A percentile compares a stretch with the other conserved stretches of the same genome.
Evolutionary conservation across 2,329 filamentous ascomycete genomes (phyloP).

Genomic region (Claviceps citrina): DNA sequence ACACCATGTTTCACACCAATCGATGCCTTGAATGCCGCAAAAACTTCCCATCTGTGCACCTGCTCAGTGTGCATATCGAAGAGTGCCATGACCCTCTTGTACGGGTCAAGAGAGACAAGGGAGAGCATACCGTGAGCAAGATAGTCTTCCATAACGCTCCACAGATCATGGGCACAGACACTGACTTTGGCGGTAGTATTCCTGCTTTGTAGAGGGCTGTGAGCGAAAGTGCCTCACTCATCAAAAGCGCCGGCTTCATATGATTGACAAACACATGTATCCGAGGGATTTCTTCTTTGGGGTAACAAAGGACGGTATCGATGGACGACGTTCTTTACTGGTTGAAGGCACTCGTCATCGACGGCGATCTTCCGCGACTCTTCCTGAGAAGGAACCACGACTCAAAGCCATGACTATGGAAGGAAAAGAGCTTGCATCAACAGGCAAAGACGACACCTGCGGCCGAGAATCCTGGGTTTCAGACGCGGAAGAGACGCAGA

Average conservation of each 20-base stretch:
- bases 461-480: slow-evolving; percentile 9
- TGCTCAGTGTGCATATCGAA: slow-evolving; percentile 71
- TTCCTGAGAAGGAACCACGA: slow-evolving; percentile 18
- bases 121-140: slow-evolving; percentile 64
- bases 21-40: slow-evolving; percentile 70
- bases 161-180: not conserved
- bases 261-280: slow-evolving; percentile 90
- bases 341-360: slow-evolving; percentile 37
- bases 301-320: slow-evolving; percentile 78
- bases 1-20: slow-evolving; percentile 65
- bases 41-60: slow-evolving; percentile 75
- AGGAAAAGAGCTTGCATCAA: slow-evolving; percentile 5
- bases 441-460: slow-evolving; percentile 6
- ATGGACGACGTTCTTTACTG: slow-evolving; percentile 66
- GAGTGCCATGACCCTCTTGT: slow-evolving; percentile 79
- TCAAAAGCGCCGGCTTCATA: slow-evolving; percentile 71
- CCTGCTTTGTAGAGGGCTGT: slow-evolving; percentile 81
- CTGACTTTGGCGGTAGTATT: slow-evolving; percentile 39
- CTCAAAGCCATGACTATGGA: slow-evolving; percentile 20
- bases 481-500: slow-evolving; percentile 9
- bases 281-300: slow-evolving; percentile 79
- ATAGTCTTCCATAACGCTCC: not conserved
- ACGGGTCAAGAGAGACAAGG: slow-evolving; percentile 55
- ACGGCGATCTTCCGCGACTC: slow-evolving; percentile 30
- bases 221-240: slow-evolving; percentile 70